Evolutionary conservation across 208 protist species (phyloP), one percentile per base, ranked within the genome.

Genomic region (Trypanosoma theileri): DNA sequence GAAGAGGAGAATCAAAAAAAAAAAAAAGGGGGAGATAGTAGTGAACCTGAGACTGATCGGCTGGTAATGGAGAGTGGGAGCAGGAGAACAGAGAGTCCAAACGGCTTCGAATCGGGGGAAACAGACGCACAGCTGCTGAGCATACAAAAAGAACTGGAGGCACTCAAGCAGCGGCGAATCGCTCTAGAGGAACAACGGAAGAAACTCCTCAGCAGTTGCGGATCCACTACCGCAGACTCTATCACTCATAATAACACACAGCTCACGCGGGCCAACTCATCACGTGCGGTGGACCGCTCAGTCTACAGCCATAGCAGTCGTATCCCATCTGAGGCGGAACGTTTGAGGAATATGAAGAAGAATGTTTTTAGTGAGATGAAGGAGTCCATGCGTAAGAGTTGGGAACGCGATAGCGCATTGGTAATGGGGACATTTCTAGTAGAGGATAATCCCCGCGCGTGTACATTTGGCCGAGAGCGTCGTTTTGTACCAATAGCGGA

Each of bases 401-500:
- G 75, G 44, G 53, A 76, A 63, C 62, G 73, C 0, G 88, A 94
- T 71, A 90, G 79, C 66, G 74, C 77, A 24, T 65, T 80, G 8
- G 14, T 82, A 3, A 88, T 90, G 69, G 88, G 88, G 24, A 63
- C 41, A 17, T 94, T 91, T 41, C 64, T 91, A 3, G 31, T 77
- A 4, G 79, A 86, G 35, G 88, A 91, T 52, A 85, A 77, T 57
- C 66, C 81, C 3, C 73, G 53, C 0, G 56, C 75, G 16, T 85
- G 75, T 52, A 91, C 85, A 3, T 94, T 94, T 79, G 80, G 79
- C 9, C 80, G 84, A 0, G 85, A 89, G 59, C 70, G 80, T 0
- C 88, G 88, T 26, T 94, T 94, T 46, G 69, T 80, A 45, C 81
- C 85, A 4, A 35, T 91, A 42, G 60, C 71, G 19, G 79, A 80